Percentiles rank a stretch among this genome's conserved stretches.
phyloP scores from a whole-genome alignment of 2,329 filamentous ascomycete genomes.

The Ophiocordyceps unilateralis region DNA sequence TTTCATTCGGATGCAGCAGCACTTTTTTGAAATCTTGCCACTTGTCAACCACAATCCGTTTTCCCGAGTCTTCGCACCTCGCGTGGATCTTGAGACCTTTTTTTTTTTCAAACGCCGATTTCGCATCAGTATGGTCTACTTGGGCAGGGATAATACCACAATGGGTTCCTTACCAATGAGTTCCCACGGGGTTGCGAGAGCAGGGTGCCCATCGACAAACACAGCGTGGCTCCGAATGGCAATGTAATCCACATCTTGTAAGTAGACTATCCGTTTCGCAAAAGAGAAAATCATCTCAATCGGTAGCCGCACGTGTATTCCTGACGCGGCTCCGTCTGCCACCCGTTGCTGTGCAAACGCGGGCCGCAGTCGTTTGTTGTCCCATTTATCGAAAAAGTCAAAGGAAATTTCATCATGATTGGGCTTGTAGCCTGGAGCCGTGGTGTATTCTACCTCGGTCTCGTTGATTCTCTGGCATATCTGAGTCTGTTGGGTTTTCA shows the following conservation, averaged over 20 bases:
- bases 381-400: background rate
- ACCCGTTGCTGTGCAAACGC: background rate
- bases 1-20: background rate
- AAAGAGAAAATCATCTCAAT: background rate
- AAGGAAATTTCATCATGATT: background rate
- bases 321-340: no score
- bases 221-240: background rate
- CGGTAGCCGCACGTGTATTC: background rate
- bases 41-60: background rate
- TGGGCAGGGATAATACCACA: no score
- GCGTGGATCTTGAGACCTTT: background rate
- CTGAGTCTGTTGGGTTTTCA: background rate
- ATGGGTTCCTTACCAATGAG: no score
- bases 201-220: background rate
- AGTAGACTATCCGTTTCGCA: background rate
- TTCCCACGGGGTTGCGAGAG: no score
- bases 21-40: background rate
- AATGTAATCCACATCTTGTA: background rate
- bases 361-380: background rate
- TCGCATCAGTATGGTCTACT: no score
- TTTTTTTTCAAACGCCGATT: background rate
- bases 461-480: background rate
- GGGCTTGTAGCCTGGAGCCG: background rate
- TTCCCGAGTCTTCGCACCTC: background rate
- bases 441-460: background rate